Percentiles rank a stretch among this genome's conserved stretches.
phyloP scores from a whole-genome alignment of 345 rosid genomes.

The Kernera saxatilis region DNA sequence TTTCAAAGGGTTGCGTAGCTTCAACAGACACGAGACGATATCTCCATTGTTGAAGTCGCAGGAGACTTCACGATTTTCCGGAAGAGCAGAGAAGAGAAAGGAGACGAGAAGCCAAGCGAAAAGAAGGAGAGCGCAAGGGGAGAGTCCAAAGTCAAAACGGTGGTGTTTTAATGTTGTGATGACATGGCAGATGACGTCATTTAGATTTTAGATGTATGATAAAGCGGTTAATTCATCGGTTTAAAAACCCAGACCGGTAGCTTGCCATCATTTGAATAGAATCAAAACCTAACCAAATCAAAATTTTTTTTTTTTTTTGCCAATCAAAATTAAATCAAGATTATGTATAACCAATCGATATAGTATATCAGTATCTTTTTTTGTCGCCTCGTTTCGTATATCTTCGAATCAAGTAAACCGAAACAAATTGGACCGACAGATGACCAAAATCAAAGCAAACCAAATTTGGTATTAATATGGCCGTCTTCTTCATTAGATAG shows the following conservation, averaged over 20 bases:
- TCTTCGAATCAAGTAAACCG: not conserved
- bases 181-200: conserved; percentile 9
- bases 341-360: too few relatives aligned
- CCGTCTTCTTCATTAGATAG: too few relatives aligned
- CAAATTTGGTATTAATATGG: too few relatives aligned
- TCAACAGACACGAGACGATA: conserved; percentile 9
- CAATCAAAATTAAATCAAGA: too few relatives aligned
- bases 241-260: not conserved
- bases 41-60: conserved; percentile 15
- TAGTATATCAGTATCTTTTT: too few relatives aligned
- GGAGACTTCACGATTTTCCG: not conserved
- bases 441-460: too few relatives aligned
- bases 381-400: too few relatives aligned
- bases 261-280: not conserved
- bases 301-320: too few relatives aligned
- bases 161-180: not conserved
- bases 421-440: not conserved
- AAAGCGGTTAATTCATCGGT: not conserved
- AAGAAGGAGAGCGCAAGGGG: not conserved
- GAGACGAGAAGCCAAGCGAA: not conserved
- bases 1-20: not conserved
- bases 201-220: not conserved
- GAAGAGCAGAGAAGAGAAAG: not conserved
- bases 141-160: not conserved
- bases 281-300: not conserved